These are phyloP conservation scores for Beauveria medogensis DNA, from an alignment of 2,329 filamentous ascomycete genomes.

Conservation along the genomic window DNA sequence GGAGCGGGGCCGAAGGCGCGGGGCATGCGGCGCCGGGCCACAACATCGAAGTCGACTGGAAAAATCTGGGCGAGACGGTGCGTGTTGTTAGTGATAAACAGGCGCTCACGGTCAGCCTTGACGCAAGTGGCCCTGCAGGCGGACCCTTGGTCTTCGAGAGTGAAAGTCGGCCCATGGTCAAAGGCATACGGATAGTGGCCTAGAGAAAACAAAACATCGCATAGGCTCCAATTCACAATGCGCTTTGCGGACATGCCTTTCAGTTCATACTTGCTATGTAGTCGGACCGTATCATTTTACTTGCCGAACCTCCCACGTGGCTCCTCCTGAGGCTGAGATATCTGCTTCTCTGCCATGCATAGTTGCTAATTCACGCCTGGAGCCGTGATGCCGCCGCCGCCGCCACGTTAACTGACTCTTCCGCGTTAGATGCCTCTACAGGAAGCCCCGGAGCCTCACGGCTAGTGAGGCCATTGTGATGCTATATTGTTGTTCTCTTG, in stretches of 20 bases:
- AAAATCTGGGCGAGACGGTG: constrained; percentile 69
- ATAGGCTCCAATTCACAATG: background rate
- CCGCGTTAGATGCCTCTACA: too few relatives aligned
- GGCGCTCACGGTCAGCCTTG: constrained; percentile 65
- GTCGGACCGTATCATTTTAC: too few relatives aligned
- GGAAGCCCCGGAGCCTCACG: too few relatives aligned
- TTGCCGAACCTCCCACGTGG: too few relatives aligned
- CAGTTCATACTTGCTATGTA: too few relatives aligned
- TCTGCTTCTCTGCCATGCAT: too few relatives aligned
- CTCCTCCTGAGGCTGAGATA: too few relatives aligned
- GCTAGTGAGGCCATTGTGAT: too few relatives aligned
- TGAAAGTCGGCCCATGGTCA: constrained; percentile 27
- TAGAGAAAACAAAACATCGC: background rate
- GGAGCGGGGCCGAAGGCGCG: constrained; percentile 15
- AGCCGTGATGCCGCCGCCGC: too few relatives aligned
- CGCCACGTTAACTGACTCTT: too few relatives aligned
- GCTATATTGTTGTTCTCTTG: too few relatives aligned
- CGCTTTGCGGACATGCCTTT: background rate
- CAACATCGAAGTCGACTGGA: constrained; percentile 70
- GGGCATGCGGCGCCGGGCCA: constrained; percentile 15
- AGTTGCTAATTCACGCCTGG: too few relatives aligned
- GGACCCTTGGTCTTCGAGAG: constrained; percentile 60
- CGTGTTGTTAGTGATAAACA: constrained; percentile 63
- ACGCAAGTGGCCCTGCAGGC: constrained; percentile 56
- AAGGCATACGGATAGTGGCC: constrained; percentile 5